Evolutionary conservation across 345 rosid genomes (phyloP).

Genomic region (Populus ilicifolia): DNA sequence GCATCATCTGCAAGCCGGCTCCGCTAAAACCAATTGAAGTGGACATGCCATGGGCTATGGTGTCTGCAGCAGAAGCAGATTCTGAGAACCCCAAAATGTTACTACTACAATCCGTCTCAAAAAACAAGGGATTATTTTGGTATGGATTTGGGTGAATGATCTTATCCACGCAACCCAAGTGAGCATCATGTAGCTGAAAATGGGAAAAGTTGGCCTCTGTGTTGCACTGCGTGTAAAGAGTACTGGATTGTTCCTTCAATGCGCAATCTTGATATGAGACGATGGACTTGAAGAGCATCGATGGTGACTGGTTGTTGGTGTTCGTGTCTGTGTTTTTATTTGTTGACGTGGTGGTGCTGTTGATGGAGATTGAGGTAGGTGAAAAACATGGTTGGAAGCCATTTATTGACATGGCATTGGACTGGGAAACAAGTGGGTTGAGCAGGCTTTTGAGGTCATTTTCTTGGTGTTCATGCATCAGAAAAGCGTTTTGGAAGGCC

Average conservation of each 20-base stretch:
- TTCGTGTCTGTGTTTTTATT: constrained; percentile 16
- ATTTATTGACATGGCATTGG: constrained; percentile 21
- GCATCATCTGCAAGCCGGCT: constrained; percentile 40
- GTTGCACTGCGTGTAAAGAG: constrained; percentile 50
- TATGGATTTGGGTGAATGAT: constrained; percentile 23
- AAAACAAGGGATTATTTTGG: constrained; percentile 44
- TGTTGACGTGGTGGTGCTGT: background rate
- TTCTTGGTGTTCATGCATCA: constrained; percentile 33
- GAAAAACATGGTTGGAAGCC: constrained; percentile 18
- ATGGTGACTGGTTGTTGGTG: constrained; percentile 26
- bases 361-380: constrained; percentile 8
- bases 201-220: constrained; percentile 49
- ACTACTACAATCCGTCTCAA: constrained; percentile 36
- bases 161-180: constrained; percentile 39
- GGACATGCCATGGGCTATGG: constrained; percentile 33
- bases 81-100: constrained; percentile 34
- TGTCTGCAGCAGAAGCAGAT: constrained; percentile 17
- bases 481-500: constrained; percentile 25
- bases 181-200: constrained; percentile 37
- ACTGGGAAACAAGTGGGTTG: constrained; percentile 35
- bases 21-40: constrained; percentile 39
- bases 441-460: constrained; percentile 47
- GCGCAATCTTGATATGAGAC: constrained; percentile 41
- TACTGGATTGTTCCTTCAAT: constrained; percentile 35
- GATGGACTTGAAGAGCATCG: constrained; percentile 48